These are phyloP conservation scores for Neovahlkampfia damariscottae DNA, from an alignment of 78 protist genomes.

Conservation along the genomic window DNA sequence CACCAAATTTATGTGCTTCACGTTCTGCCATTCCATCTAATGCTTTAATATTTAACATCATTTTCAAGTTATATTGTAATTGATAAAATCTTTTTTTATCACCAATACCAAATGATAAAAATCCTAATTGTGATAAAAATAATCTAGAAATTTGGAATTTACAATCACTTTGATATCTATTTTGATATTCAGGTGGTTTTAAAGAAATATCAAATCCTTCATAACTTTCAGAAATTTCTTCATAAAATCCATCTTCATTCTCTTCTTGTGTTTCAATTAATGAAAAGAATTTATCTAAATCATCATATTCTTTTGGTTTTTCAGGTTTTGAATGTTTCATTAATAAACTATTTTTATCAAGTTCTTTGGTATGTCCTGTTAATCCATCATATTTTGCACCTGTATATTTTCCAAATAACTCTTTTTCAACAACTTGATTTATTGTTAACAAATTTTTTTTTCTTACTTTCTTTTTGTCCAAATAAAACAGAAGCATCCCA, in stretches of 20 bases:
- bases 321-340: not conserved
- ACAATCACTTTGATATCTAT: not conserved
- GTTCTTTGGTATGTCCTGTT: not conserved
- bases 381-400: not conserved
- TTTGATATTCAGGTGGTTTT: not conserved
- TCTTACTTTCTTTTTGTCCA: too few species aligned
- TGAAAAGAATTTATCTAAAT: too few species aligned
- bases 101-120: not conserved
- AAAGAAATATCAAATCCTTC: not conserved
- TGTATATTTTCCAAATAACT: not conserved
- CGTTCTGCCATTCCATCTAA: slow-evolving; percentile 5
- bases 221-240: not conserved
- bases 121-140: not conserved
- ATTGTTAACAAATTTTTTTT: too few species aligned
- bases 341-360: not conserved
- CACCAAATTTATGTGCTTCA: slow-evolving; percentile 39
- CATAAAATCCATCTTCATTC: not conserved
- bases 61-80: not conserved
- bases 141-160: not conserved
- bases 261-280: too few species aligned
- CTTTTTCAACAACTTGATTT: not conserved
- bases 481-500: not conserved
- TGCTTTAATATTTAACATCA: not conserved
- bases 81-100: not conserved
- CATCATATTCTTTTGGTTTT: not conserved